These are phyloP conservation scores for Odonthalia washingtoniensis DNA, from an alignment of 31 red algal species.

Conservation along the genomic window DNA sequence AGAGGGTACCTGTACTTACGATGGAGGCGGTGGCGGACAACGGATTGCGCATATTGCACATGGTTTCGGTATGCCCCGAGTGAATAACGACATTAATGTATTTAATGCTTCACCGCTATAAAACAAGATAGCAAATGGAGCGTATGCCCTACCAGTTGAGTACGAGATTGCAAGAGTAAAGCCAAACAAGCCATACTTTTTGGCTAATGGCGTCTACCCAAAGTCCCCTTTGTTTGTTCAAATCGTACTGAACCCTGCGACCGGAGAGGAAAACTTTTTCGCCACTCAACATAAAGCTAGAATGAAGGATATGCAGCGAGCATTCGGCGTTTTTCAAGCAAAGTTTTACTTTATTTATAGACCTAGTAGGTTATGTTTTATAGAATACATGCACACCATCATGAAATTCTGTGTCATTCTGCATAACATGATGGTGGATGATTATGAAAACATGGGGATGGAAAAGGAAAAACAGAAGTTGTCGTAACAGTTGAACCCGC, in stretches of 20 bases:
- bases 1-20: neutral
- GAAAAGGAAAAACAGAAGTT: too few relatives aligned
- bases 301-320: slow-evolving; percentile 34
- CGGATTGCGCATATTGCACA: slow-evolving; percentile 50
- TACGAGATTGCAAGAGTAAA: slow-evolving; percentile 19
- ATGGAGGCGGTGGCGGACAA: slow-evolving; percentile 52
- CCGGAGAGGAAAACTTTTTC: neutral
- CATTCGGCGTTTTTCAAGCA: slow-evolving; percentile 38
- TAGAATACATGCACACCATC: too few relatives aligned
- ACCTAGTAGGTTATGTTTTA: too few relatives aligned
- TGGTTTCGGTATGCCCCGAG: slow-evolving; percentile 23
- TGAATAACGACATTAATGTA: slow-evolving; percentile 45
- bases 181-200: slow-evolving; percentile 41
- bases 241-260: neutral
- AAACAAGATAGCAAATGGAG: slow-evolving; percentile 26
- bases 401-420: slow-evolving; percentile 25
- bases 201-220: slow-evolving; percentile 59
- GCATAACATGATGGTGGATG: slow-evolving; percentile 54
- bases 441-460: too few relatives aligned
- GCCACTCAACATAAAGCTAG: slow-evolving; percentile 22
- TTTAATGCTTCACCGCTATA: slow-evolving; percentile 33
- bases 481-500: too few relatives aligned
- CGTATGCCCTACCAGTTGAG: slow-evolving; percentile 11
- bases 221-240: slow-evolving; percentile 47
- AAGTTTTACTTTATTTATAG: slow-evolving; percentile 27